Base-by-base conservation (phyloP, 2,329 filamentous ascomycete species). In the Xylariomycetidae sp. region DNA sequence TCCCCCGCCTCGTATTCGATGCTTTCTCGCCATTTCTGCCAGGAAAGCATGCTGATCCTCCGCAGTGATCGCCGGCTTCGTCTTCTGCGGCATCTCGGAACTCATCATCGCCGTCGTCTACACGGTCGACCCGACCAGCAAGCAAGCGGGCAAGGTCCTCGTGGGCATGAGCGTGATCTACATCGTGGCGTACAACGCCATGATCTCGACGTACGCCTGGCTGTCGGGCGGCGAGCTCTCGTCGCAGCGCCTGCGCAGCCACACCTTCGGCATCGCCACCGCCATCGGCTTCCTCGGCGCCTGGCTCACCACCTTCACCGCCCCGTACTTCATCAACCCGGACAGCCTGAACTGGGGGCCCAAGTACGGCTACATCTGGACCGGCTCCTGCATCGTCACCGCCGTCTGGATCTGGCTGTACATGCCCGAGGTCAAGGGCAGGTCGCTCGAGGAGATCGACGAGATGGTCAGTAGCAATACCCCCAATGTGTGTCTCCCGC, bases 291-390 rank as follows among this genome's bases (percentile, higher is more conserved):
- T 76, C 50, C 57, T 74, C 8, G 65, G 68, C 2, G 72, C 72
- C 10, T 76, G 72, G 72, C 58, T 72, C 6, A 69, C 70, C 0
- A 74, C 70, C 0, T 76, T 76, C 43, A 76, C 72, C 0, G 70
- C 72, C 2, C 72, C 72, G 0, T 76, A 76, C 45, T 77, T 77
- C 44, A 76, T 78, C 53, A 76, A 76, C 41, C 67, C 69, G 0
- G 50, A 57, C 10, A 52, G 65, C 1, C 51, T 78, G 24, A 67
- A 70, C 43, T 78, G 72, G 72, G 73, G 72, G 0, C 72, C 73
- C 0, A 68, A 68, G 38, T 76, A 76, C 32, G 66, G 72, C 2
- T 76, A 70, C 43, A 73, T 76, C 33, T 77, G 72, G 72, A 62
- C 55, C 5, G 59, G 56, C 2, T 54, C 56, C 4, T 61, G 58